phyloP scores from a whole-genome alignment of 495 filamentous ascomycete species.

The Aspergillus carlsbadensis region DNA sequence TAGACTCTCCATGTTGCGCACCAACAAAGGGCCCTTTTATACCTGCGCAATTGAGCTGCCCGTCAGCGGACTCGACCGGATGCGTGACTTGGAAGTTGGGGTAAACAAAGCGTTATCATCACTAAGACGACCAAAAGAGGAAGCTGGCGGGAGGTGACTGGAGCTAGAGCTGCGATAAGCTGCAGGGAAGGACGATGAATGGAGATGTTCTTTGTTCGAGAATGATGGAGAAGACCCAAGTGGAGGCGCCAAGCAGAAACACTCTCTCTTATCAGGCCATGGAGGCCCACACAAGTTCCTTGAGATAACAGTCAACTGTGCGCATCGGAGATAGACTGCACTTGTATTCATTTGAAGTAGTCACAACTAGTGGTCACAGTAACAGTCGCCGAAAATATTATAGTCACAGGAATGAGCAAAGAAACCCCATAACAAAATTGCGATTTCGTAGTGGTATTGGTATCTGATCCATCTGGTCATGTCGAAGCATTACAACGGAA shows the following conservation, averaged over 20 bases:
- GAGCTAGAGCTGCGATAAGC: slow-evolving; percentile 5
- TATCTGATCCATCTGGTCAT: slow-evolving; percentile 13
- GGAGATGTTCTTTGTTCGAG: neutral
- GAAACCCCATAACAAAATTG: neutral
- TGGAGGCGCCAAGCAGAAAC: slow-evolving; percentile 10
- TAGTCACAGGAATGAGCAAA: slow-evolving; percentile 1
- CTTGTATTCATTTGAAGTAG: slow-evolving; percentile 2
- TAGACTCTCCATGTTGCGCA: neutral
- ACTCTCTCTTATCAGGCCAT: neutral
- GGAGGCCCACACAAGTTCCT: neutral
- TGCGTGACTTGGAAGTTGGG: neutral
- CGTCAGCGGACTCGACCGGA: neutral
- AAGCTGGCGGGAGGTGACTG: neutral
- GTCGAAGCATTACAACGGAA: slow-evolving; percentile 7
- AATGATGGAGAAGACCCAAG: neutral
- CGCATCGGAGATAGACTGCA: slow-evolving; percentile 4
- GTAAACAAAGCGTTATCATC: slow-evolving; percentile 9
- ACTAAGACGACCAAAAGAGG: slow-evolving; percentile 1
- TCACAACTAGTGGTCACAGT: slow-evolving; percentile 5
- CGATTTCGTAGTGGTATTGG: slow-evolving; percentile 12
- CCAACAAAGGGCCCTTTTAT: neutral
- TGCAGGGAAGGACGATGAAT: neutral
- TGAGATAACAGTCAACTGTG: neutral
- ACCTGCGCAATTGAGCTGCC: neutral
- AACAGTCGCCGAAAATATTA: neutral